Base-by-base conservation (phyloP, 2,329 filamentous ascomycete species). In the Venturiaceae sp. region DNA sequence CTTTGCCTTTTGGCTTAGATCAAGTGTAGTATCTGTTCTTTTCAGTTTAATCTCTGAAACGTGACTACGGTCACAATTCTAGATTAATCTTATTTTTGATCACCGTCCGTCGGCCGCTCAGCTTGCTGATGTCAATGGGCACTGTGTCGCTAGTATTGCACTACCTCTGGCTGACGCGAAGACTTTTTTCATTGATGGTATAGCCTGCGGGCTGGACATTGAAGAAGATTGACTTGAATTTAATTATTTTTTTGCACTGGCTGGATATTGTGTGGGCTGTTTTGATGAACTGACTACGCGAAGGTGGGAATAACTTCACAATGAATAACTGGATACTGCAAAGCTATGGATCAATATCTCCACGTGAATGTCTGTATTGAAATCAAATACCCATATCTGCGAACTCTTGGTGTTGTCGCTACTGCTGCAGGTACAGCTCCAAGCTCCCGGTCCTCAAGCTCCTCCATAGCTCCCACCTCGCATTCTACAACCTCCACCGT, bases 11-110 rank as follows among this genome's bases (percentile, higher is more conserved):
- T 83, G 81, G 84, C 84, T 88, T 88, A 90, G 87, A 90, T 90
- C 87, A 90, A 90, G 87, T 90, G 86, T 90, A 90, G 86, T 90
- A 90, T 88, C 86, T 89, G 86, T 90, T 91, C 87, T 90, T 90
- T 87, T 88, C 85, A 91, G 87, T 90, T 90, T 91, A 91, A 91
- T 90, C 85, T 87, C 87, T 91, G 86, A 86, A 88, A 90, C 81
- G 80, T 80, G 79, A 80, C 83, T 82, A 87, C 77, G 79, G 83
- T 79, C 78, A 79, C 79, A 80, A 79, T 78, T 84, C 85, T 89
- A 33, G 58, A 57, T 91, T 91, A 89, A 83, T 83, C 85, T 80
- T 81, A 89, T 91, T 87, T 86, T 88, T 88, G 78, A 65, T 71
- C 60, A 66, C 61, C 65, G 81, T 66, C 73, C 71, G 68, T 65